phyloP scores from a whole-genome alignment of 2,329 filamentous ascomycete genomes.

The Neofusicoccum laricinum region DNA sequence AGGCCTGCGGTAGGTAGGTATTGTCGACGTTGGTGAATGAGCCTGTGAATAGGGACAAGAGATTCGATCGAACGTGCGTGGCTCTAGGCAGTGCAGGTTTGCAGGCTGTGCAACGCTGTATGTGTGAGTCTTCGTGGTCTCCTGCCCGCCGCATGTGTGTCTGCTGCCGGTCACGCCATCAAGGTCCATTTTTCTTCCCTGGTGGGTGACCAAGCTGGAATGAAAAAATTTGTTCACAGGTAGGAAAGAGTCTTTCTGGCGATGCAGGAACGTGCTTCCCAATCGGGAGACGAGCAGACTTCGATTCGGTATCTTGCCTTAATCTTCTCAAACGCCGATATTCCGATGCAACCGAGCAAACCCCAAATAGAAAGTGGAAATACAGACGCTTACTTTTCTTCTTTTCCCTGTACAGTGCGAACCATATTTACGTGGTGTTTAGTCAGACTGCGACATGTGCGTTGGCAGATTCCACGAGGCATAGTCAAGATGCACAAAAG shows the following conservation, averaged over 20 bases:
- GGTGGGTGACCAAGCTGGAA: background rate
- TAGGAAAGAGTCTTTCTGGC: background rate
- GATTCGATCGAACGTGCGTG: background rate
- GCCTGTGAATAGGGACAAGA: background rate
- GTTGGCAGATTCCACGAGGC: constrained; percentile 49
- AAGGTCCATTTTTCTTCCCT: background rate
- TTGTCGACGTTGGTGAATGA: background rate
- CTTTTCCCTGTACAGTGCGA: background rate
- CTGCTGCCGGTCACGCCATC: constrained; percentile 8
- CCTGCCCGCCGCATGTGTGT: background rate
- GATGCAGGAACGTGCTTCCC: background rate
- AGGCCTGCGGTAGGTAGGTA: background rate
- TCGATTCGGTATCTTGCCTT: background rate
- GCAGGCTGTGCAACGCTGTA: background rate
- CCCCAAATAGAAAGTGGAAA: background rate
- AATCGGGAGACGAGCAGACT: background rate
- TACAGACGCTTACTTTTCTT: background rate
- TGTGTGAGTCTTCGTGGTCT: constrained; percentile 3
- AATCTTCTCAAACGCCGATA: background rate
- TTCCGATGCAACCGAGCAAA: background rate
- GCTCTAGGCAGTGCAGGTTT: background rate
- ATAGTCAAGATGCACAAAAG: constrained; percentile 54
- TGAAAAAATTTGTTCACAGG: background rate
- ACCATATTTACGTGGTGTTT: background rate
- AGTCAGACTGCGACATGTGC: constrained; percentile 48